phyloP scores from a whole-genome alignment of 441 rosid species.

The Raphanus hybrid region DNA sequence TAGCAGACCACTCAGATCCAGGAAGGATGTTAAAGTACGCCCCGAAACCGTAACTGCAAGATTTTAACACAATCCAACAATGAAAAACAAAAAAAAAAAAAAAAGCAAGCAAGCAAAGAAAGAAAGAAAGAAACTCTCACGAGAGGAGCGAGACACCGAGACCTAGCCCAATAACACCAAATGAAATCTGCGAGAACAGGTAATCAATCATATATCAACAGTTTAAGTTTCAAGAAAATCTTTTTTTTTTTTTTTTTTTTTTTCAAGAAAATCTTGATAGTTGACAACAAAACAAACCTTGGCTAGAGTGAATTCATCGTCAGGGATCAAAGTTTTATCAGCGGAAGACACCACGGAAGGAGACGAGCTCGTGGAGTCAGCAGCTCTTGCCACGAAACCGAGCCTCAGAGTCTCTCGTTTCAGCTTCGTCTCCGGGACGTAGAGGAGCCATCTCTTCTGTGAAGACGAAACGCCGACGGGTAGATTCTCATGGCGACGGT shows the following conservation, averaged over 20 bases:
- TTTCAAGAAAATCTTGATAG: background rate
- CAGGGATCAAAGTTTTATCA: slow-evolving; percentile 59
- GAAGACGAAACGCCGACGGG: slow-evolving; percentile 31
- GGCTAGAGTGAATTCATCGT: slow-evolving; percentile 81
- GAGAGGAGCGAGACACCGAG: slow-evolving; percentile 77
- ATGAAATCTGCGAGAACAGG: slow-evolving; percentile 61
- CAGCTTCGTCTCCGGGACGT: slow-evolving; percentile 31
- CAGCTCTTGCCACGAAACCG: slow-evolving; percentile 56
- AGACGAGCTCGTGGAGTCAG: slow-evolving; percentile 77
- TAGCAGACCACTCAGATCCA: slow-evolving; percentile 96
- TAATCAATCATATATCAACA: background rate
- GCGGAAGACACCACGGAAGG: slow-evolving; percentile 40
- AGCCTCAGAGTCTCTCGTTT: slow-evolving; percentile 40
- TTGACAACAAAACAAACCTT: slow-evolving; percentile 53
- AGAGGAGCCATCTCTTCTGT: slow-evolving; percentile 32
- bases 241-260: no score
- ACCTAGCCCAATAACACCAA: slow-evolving; percentile 88
- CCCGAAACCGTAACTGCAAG: slow-evolving; percentile 85
- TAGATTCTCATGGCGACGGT: slow-evolving; percentile 42
- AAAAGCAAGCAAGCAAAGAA: slow-evolving; percentile 13
- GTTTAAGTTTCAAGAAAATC: no score
- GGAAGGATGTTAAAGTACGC: slow-evolving; percentile 93
- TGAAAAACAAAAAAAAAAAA: background rate
- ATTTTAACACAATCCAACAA: slow-evolving; percentile 2
- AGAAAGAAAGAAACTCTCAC: slow-evolving; percentile 55